Percentiles rank a stretch among this genome's conserved stretches.
These are phyloP conservation scores for Suillus placidus DNA, from an alignment of 768 basidiomycete genomes.

Conservation along the genomic window DNA sequence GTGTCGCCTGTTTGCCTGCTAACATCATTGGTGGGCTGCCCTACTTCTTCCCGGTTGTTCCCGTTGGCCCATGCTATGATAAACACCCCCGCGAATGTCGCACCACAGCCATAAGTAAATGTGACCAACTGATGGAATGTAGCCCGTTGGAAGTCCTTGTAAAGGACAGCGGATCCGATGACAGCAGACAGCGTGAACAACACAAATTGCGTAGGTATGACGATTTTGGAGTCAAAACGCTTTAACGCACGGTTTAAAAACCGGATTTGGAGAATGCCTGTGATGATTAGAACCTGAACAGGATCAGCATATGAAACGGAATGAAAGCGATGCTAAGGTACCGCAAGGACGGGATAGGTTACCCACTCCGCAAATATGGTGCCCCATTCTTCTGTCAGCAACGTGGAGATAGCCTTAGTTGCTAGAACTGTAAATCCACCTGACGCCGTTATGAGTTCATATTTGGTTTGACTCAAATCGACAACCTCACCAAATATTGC, in stretches of 20 bases:
- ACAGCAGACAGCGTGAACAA: slow-evolving; percentile 94
- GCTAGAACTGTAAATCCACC: slow-evolving; percentile 95
- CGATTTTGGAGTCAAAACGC: slow-evolving; percentile 92
- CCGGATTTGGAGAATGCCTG: slow-evolving; percentile 82
- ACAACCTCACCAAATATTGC: slow-evolving; percentile 70
- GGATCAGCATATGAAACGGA: slow-evolving; percentile 15
- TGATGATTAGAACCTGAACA: slow-evolving; percentile 63
- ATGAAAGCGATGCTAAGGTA: slow-evolving; percentile 36
- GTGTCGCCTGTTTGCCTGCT: background rate
- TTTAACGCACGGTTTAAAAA: slow-evolving; percentile 88
- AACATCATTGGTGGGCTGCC: slow-evolving; percentile 31
- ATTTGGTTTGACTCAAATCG: slow-evolving; percentile 5
- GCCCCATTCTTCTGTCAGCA: slow-evolving; percentile 79
- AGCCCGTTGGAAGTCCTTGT: slow-evolving; percentile 87
- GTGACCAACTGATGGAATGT: slow-evolving; percentile 81
- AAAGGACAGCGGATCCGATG: slow-evolving; percentile 89
- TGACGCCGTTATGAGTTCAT: slow-evolving; percentile 27
- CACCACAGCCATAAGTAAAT: slow-evolving; percentile 83
- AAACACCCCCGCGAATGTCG: slow-evolving; percentile 91
- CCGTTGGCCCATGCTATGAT: slow-evolving; percentile 70
- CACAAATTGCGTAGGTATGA: slow-evolving; percentile 95
- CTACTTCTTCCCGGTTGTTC: slow-evolving; percentile 33
- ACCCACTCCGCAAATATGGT: slow-evolving; percentile 79
- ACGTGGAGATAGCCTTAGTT: slow-evolving; percentile 89
- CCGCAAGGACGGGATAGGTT: slow-evolving; percentile 77